Percentiles rank a stretch among this genome's conserved stretches.
These are phyloP conservation scores for Nemania sp. DNA, from an alignment of 2,329 filamentous ascomycete genomes.

Conservation along the genomic window DNA sequence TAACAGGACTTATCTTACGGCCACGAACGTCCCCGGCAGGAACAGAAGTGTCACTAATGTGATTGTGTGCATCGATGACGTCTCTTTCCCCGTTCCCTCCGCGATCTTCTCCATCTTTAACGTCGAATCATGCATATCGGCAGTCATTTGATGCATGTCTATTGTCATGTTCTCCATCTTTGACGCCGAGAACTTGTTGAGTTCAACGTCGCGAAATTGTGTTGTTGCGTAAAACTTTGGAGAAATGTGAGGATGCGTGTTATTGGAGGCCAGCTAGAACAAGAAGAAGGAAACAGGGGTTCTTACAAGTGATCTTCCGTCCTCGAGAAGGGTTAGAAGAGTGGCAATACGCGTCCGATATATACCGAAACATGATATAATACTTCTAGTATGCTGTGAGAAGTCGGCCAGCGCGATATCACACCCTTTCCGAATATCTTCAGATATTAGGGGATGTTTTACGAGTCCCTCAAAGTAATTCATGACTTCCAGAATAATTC, in stretches of 20 bases:
- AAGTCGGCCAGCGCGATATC: background rate
- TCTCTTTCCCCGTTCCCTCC: conserved; percentile 7
- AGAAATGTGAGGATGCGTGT: too few species aligned
- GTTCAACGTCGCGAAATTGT: conserved; percentile 9
- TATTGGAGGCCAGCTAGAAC: background rate
- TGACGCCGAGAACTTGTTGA: background rate
- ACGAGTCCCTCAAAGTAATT: background rate
- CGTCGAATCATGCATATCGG: background rate
- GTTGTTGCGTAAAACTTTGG: conserved; percentile 12
- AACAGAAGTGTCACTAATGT: conserved; percentile 17
- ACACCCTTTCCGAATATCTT: background rate
- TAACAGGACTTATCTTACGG: conserved; percentile 14
- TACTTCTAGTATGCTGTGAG: background rate
- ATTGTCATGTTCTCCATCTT: conserved; percentile 3
- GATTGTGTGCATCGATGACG: conserved; percentile 13
- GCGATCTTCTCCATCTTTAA: conserved; percentile 11
- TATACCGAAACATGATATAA: background rate
- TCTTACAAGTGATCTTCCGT: conserved; percentile 13
- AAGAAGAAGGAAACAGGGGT: background rate
- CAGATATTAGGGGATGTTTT: background rate
- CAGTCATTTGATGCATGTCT: conserved; percentile 12
- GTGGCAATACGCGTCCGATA: conserved; percentile 11
- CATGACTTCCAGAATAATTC: background rate
- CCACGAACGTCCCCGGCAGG: conserved; percentile 17
- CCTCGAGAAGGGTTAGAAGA: background rate